phyloP scores from a whole-genome alignment of 805 yeast genomes.

The Peterozyma xylosa region DNA sequence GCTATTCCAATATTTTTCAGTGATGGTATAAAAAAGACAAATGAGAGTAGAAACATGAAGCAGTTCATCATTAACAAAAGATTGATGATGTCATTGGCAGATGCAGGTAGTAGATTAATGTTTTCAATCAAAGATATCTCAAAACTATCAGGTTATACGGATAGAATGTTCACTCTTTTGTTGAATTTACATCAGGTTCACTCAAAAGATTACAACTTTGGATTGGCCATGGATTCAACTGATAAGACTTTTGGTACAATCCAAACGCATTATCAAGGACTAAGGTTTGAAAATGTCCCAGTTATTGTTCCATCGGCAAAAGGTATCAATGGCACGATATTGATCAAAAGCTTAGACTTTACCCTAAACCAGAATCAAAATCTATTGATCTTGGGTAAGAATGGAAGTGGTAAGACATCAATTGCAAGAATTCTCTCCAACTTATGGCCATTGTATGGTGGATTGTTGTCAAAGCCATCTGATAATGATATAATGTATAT shows the following conservation, averaged over 20 bases:
- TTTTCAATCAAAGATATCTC: conserved; percentile 88
- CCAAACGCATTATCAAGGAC: conserved; percentile 70
- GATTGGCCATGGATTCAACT: conserved; percentile 14
- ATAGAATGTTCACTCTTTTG: conserved; percentile 70
- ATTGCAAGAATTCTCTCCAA: conserved; percentile 80
- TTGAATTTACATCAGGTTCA: conserved; percentile 80
- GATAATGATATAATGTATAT: conserved; percentile 64
- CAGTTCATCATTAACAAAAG: conserved; percentile 88
- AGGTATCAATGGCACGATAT: conserved; percentile 53
- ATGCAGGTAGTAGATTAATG: conserved; percentile 92
- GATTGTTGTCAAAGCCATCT: conserved; percentile 72
- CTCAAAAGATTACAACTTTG: conserved; percentile 47
- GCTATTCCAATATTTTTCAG: conserved; percentile 75
- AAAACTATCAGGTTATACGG: conserved; percentile 87
- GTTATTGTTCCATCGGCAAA: conserved; percentile 66
- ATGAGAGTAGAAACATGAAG: conserved; percentile 62
- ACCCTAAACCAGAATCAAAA: conserved; percentile 58
- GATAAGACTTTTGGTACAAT: conserved; percentile 71
- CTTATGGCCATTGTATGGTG: conserved; percentile 85
- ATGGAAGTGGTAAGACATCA: conserved; percentile 87
- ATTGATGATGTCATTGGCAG: conserved; percentile 83
- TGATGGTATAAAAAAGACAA: conserved; percentile 12
- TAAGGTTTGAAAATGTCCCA: conserved; percentile 76
- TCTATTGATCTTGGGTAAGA: conserved; percentile 74
- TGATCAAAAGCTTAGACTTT: conserved; percentile 58